These are phyloP conservation scores for Ogataea angusta DNA, from an alignment of 805 yeast genomes.

Conservation along the genomic window DNA sequence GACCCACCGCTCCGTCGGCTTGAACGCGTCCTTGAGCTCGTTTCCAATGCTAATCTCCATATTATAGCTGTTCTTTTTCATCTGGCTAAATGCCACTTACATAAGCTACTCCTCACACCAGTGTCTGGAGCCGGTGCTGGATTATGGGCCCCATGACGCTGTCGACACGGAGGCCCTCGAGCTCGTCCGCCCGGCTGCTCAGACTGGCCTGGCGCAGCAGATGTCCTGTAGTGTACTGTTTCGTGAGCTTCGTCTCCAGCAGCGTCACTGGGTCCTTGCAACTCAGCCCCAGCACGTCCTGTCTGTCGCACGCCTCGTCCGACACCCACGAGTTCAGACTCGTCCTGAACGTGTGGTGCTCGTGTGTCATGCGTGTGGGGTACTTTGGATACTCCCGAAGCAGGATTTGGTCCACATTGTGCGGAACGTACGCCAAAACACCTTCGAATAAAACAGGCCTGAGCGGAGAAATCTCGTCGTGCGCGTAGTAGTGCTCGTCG, in stretches of 20 bases:
- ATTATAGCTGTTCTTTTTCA: slow-evolving; percentile 4
- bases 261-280: slow-evolving; percentile 30
- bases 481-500: slow-evolving; percentile 51
- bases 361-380: slow-evolving; percentile 18
- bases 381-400: slow-evolving; percentile 36
- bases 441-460: slow-evolving; percentile 60
- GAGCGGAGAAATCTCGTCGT: slow-evolving; percentile 51
- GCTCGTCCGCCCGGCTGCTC: slow-evolving; percentile 14
- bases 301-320: slow-evolving; percentile 17
- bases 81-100: neutral
- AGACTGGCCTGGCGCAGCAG: slow-evolving; percentile 25
- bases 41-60: slow-evolving; percentile 52
- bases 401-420: slow-evolving; percentile 33
- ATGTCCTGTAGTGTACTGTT: slow-evolving; percentile 28
- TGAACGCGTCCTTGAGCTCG: slow-evolving; percentile 77
- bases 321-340: slow-evolving; percentile 26
- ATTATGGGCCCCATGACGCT: slow-evolving; percentile 3
- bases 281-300: slow-evolving; percentile 24
- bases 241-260: slow-evolving; percentile 28
- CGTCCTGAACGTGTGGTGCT: slow-evolving; percentile 25
- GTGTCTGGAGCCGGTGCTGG: slow-evolving; percentile 1
- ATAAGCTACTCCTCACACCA: slow-evolving; percentile 7
- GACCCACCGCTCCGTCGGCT: slow-evolving; percentile 77
- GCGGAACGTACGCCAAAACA: slow-evolving; percentile 44
- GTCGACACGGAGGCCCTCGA: slow-evolving; percentile 6